A percentile compares a stretch with the other conserved stretches of the same genome.
Evolutionary conservation across 768 basidiomycete species (phyloP).

Genomic region (Royoungia palumana): DNA sequence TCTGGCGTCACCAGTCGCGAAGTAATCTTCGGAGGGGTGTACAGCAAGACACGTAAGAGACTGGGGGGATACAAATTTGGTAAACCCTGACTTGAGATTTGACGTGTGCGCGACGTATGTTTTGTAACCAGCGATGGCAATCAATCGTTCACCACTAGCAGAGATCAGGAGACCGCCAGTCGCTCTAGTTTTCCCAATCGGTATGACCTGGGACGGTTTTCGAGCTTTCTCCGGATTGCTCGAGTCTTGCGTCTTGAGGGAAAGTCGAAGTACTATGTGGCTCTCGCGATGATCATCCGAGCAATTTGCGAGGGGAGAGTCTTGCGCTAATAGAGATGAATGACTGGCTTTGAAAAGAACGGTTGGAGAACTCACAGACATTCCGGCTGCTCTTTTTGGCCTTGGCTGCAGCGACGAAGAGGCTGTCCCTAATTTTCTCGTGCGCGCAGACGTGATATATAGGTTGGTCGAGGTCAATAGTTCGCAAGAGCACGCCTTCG

Average conservation of each 20-base stretch:
- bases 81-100: slow-evolving; percentile 61
- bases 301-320: neutral
- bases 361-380: slow-evolving; percentile 12
- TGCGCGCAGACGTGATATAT: slow-evolving; percentile 73
- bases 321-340: slow-evolving; percentile 14
- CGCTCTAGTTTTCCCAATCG: slow-evolving; percentile 65
- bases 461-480: slow-evolving; percentile 64
- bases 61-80: slow-evolving; percentile 81
- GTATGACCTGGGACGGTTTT: slow-evolving; percentile 47
- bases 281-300: slow-evolving; percentile 32
- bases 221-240: slow-evolving; percentile 39
- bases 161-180: slow-evolving; percentile 69
- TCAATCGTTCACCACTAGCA: slow-evolving; percentile 72
- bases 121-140: slow-evolving; percentile 71
- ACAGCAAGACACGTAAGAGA: slow-evolving; percentile 79
- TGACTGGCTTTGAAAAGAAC: neutral
- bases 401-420: slow-evolving; percentile 68
- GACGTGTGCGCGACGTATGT: slow-evolving; percentile 68
- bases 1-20: slow-evolving; percentile 88
- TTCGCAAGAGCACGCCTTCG: slow-evolving; percentile 75
- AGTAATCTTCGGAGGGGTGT: slow-evolving; percentile 88
- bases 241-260: slow-evolving; percentile 43
- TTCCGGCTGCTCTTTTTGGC: slow-evolving; percentile 42
- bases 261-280: slow-evolving; percentile 56
- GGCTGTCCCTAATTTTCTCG: slow-evolving; percentile 57